These are phyloP conservation scores for Dentipellis sp. DNA, from an alignment of 768 basidiomycete genomes.

Conservation along the genomic window DNA sequence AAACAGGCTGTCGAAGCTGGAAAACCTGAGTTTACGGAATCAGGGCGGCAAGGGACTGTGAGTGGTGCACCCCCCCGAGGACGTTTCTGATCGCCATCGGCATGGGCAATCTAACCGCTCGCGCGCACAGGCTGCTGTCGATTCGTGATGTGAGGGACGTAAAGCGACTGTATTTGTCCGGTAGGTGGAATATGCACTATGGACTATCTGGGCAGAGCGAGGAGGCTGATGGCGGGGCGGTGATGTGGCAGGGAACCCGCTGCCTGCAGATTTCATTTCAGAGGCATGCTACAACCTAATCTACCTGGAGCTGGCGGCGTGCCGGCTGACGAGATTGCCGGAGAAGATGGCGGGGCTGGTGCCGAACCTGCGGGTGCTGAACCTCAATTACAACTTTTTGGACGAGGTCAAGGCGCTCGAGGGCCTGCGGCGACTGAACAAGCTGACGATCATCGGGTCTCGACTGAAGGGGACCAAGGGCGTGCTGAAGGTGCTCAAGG, in stretches of 20 bases:
- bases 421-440: conserved; percentile 68
- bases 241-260: conserved; percentile 54
- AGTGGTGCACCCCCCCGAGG: conserved; percentile 29
- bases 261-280: conserved; percentile 47
- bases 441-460: conserved; percentile 79
- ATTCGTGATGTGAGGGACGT: conserved; percentile 78
- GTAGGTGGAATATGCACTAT: conserved; percentile 34
- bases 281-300: conserved; percentile 82
- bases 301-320: conserved; percentile 88
- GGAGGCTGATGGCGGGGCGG: conserved; percentile 10
- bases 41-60: conserved; percentile 72
- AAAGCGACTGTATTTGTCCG: conserved; percentile 90
- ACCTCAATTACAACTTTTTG: conserved; percentile 96
- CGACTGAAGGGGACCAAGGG: conserved; percentile 67
- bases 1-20: conserved; percentile 59
- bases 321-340: conserved; percentile 74
- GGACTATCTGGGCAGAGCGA: neutral
- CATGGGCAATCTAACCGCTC: neutral
- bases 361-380: conserved; percentile 85
- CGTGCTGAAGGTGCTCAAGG: conserved; percentile 60
- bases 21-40: conserved; percentile 87
- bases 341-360: conserved; percentile 48
- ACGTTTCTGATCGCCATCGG: conserved; percentile 1
- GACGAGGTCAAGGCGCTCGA: conserved; percentile 59
- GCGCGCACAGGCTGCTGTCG: conserved; percentile 28